Base-by-base conservation (phyloP, 2,329 filamentous ascomycete genomes). In the Leptographium wingfieldii region DNA sequence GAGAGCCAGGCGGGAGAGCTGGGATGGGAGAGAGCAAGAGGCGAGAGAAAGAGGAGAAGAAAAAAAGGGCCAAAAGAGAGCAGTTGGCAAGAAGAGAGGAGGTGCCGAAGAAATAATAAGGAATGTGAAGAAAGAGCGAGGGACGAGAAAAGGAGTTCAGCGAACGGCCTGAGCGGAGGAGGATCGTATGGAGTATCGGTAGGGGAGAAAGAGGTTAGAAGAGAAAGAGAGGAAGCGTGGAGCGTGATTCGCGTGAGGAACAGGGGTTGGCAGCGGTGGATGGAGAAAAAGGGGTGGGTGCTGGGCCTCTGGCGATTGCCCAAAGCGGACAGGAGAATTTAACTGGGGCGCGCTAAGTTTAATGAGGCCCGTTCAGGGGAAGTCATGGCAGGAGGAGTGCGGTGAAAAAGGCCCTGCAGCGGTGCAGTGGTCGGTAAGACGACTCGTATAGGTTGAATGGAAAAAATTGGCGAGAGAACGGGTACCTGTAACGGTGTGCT, bases 281-380 rank as follows among this genome's bases (percentile, higher is more conserved):
- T 59, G 67, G 61, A 60, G 49, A 59, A 62, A 64, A 64, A 62
- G 60, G 63, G 67, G 65, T 61, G 63, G 61, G 67, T 65, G 46
- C 46, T 58, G 60, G 63, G 57, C 31, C 60, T 46, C 55, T 70
- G 70, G 66, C 71, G 69, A 73, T 73, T 73, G 68, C 70, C 68
- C 66, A 68, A 71, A 70, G 67, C 65, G 67, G 70, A 66, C 63
- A 65, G 63, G 67, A 66, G 68, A 61, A 63, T 69, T 65, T 68
- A 69, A 70, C 66, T 69, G 64, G 70, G 70, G 65, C 67, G 69
- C 72, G 72, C 72, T 74, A 74, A 71, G 69, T 73, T 73, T 71
- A 71, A 73, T 73, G 71, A 74, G 69, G 65, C 62, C 64, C 63
- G 66, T 64, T 63, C 64, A 65, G 64, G 64, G 64, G 64, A 65